Conservation (phyloP, 176 grass and related monocot species). For the Aegilops bicornis region DNA sequence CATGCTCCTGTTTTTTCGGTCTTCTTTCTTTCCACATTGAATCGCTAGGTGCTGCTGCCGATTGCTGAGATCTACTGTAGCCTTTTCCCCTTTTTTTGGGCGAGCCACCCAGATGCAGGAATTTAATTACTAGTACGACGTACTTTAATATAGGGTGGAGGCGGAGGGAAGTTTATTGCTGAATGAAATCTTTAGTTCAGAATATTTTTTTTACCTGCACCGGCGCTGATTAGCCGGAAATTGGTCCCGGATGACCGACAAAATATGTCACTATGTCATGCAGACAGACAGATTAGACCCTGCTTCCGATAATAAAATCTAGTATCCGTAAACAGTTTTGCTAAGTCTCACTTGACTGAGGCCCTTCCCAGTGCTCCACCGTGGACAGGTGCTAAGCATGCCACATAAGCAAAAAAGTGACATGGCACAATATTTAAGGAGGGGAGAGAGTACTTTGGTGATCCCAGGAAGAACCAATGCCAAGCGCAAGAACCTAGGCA, state of each 20-base stretch:
- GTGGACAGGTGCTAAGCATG: too few species aligned
- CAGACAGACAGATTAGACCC: background rate
- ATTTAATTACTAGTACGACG: background rate
- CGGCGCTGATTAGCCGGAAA: conserved; percentile 4
- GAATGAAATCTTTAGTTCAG: background rate
- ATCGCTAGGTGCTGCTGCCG: conserved; percentile 9
- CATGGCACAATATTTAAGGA: too few species aligned
- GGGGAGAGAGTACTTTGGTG: too few species aligned
- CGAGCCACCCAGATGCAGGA: background rate
- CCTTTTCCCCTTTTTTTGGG: background rate
- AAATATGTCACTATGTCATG: conserved; percentile 2
- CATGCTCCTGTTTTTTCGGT: conserved; percentile 9
- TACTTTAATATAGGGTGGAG: background rate
- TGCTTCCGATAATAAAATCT: conserved; percentile 12
- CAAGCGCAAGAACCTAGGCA: too few species aligned
- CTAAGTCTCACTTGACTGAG: too few species aligned
- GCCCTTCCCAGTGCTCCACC: too few species aligned
- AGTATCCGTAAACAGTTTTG: background rate
- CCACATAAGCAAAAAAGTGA: too few species aligned
- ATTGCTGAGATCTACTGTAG: background rate
- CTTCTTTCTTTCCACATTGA: conserved; percentile 28
- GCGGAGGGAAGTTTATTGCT: background rate
- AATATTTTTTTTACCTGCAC: background rate
- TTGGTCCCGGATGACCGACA: conserved; percentile 13
- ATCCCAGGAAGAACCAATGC: too few species aligned